Evolutionary conservation across 331 rosid species (phyloP).

Genomic region (Malus hybrid): DNA sequence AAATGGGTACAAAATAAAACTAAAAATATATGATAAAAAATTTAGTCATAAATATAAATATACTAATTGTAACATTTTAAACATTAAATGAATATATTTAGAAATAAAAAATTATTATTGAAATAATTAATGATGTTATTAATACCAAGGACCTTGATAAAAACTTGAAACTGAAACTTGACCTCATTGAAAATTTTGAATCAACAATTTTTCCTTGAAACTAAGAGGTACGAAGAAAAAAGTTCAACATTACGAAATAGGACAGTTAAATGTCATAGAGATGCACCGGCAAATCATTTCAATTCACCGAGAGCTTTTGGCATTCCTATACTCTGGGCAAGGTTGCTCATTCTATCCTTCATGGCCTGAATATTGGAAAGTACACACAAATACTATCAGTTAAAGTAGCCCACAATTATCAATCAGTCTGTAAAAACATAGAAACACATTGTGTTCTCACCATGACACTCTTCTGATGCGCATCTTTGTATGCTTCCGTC

Average conservation of each 20-base stretch:
- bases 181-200: neutral
- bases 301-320: conserved; percentile 54
- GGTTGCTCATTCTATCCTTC: conserved; percentile 81
- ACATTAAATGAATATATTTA: too few species aligned
- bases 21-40: too few species aligned
- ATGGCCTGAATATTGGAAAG: conserved; percentile 47
- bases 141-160: too few species aligned
- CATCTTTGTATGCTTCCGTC: conserved; percentile 86
- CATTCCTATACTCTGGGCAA: conserved; percentile 81
- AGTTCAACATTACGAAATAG: neutral
- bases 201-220: neutral
- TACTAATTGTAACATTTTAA: too few species aligned
- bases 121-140: too few species aligned
- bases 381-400: neutral
- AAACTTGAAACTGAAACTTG: too few species aligned
- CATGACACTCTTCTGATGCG: conserved; percentile 78
- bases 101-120: too few species aligned
- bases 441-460: conserved; percentile 13
- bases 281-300: conserved; percentile 21
- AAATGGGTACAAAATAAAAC: too few species aligned
- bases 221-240: neutral
- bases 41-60: too few species aligned
- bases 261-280: neutral
- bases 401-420: neutral
- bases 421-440: neutral